Conservation (phyloP, 768 basidiomycete genomes). For the Suillus decipiens region DNA sequence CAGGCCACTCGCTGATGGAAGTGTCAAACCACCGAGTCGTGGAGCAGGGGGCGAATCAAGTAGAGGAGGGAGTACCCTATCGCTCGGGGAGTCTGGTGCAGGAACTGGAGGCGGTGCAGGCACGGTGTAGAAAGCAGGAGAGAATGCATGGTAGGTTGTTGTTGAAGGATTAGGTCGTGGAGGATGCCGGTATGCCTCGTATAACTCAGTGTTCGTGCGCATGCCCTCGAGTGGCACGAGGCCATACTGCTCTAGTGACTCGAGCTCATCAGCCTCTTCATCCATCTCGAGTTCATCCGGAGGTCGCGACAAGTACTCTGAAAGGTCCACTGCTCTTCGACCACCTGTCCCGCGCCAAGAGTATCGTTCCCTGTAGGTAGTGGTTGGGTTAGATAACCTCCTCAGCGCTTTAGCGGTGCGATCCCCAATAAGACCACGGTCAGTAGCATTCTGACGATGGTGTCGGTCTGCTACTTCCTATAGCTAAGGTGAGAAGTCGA, state of each 20-base stretch:
- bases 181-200: slow-evolving; percentile 58
- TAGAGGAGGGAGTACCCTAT: slow-evolving; percentile 31
- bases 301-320: slow-evolving; percentile 55
- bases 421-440: slow-evolving; percentile 64
- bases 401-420: slow-evolving; percentile 66
- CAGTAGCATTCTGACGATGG: slow-evolving; percentile 49
- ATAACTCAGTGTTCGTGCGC: slow-evolving; percentile 60
- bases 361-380: slow-evolving; percentile 53
- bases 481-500: slow-evolving; percentile 8
- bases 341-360: slow-evolving; percentile 37
- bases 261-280: slow-evolving; percentile 69
- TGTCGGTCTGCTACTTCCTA: slow-evolving; percentile 81
- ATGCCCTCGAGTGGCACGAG: slow-evolving; percentile 47
- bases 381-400: slow-evolving; percentile 51
- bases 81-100: slow-evolving; percentile 23
- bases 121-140: slow-evolving; percentile 21
- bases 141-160: slow-evolving; percentile 21
- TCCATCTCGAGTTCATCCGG: slow-evolving; percentile 60
- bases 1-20: slow-evolving; percentile 25
- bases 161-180: slow-evolving; percentile 30
- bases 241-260: slow-evolving; percentile 30
- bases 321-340: slow-evolving; percentile 38
- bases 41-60: slow-evolving; percentile 28
- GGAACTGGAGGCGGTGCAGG: slow-evolving; percentile 32
- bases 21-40: slow-evolving; percentile 20